Evolutionary conservation across 176 grass and related monocot species (phyloP), one percentile per base, ranked within the genome.

Genomic region (Oryza nivara): DNA sequence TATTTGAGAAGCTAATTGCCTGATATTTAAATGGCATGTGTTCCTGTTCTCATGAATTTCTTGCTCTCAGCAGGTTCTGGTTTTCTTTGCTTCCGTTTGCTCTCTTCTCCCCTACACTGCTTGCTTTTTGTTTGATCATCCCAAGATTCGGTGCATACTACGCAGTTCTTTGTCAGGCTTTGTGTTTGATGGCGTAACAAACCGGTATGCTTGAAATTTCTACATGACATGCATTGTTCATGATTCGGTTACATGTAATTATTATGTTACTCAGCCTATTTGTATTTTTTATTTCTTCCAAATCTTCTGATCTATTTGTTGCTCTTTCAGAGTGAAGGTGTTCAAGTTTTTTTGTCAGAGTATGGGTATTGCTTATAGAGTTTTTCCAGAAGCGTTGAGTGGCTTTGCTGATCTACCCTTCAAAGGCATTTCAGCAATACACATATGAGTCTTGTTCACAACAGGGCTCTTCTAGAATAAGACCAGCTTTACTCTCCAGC

Each of bases 361-460:
- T 78, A 94, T 94, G 82, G 85, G 80, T 77, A 88, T 88, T 85
- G 79, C 81, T 75, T 86, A 86, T 88, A 68, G 28, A 90, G 28
- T 45, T 86, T 83, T 81, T 28, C 68, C 76, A 80, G 70, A 79
- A 80, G 43, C 72, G 48, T 88, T 22, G 77, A 83, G 86, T 72
- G 88, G 38, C 81, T 87, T 88, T 89, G 89, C 52, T 80, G 82
- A 84, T 67, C 73, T 75, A 78, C 58, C 79, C 71, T 54, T 66
- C 81, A 89, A 89, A 84, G 80, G 20, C 82, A 84, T 84, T 75
- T 23, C 70, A 15, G 86, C 68, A 79, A 66, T 86, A 76, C 69
- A 25, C 80, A 77, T 68, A 84, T 72, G 84, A 94, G 70, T 84
- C 73, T 38, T 82, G 61, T 86, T 88, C 66, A 74, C 84, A 86